Conservation (phyloP, 495 filamentous ascomycete species). For the Penicillium angulare region DNA sequence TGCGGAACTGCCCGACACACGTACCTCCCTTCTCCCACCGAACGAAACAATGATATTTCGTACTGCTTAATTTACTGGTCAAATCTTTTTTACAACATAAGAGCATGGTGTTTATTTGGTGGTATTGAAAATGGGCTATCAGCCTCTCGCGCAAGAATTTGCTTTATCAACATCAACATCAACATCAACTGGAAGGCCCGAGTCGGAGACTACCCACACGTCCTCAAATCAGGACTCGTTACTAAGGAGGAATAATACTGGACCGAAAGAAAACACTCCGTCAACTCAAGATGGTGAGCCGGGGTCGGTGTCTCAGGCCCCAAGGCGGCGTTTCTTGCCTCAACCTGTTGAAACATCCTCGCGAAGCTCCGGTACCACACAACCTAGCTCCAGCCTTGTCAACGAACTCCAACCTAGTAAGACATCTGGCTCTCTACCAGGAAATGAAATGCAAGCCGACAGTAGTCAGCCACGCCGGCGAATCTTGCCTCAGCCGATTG, state of each 20-base stretch:
- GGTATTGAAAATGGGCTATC: slow-evolving; percentile 5
- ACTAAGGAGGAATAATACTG: not conserved
- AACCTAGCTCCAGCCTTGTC: not conserved
- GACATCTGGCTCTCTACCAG: not conserved
- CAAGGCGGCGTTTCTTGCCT: slow-evolving; percentile 43
- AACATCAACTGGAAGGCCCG: not conserved
- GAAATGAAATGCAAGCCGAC: slow-evolving; percentile 14
- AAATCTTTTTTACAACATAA: not conserved
- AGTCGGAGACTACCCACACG: not conserved
- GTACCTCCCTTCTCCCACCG: not conserved
- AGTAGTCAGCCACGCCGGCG: slow-evolving; percentile 5
- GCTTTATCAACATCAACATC: not conserved
- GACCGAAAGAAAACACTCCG: not conserved
- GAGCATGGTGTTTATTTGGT: slow-evolving; percentile 1
- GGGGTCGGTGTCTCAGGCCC: not conserved
- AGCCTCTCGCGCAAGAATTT: not conserved
- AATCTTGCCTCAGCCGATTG: slow-evolving; percentile 29
- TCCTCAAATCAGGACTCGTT: not conserved
- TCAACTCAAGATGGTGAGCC: not conserved
- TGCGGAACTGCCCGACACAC: not conserved
- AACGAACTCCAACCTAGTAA: not conserved
- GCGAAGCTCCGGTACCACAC: slow-evolving; percentile 52
- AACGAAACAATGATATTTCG: not conserved
- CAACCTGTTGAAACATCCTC: slow-evolving; percentile 68
- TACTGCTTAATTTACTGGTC: not conserved